Base-by-base conservation (phyloP, 139 green algal genomes). In the Chlamydomonas sphaeroides region DNA sequence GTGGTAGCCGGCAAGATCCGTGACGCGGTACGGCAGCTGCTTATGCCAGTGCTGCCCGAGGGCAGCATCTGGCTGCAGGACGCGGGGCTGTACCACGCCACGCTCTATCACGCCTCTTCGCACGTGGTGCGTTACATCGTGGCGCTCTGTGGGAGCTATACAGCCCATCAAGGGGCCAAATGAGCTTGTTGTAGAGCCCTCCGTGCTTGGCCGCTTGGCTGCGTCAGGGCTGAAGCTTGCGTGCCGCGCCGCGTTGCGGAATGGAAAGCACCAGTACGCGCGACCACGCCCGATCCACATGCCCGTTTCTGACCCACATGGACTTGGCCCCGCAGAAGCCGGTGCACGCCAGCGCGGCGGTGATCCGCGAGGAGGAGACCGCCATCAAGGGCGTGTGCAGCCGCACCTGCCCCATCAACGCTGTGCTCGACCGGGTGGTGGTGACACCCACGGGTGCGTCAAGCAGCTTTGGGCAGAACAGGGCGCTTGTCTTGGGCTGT, bases 31-130 rank as follows among this genome's bases (percentile, higher is more conserved):
- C 49, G 56, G 35, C 38, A 89, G 28, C 38, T 92, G 63, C 63
- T 90, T 61, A 78, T 90, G 69, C 69, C 89, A 11, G 51, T 87
- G 41, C 65, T 89, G 48, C 45, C 85, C 0, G 68, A 76, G 32
- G 84, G 76, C 35, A 85, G 71, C 36, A 39, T 94, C 1, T 96
- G 93, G 93, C 65, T 88, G 85, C 93, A 96, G 86, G 85, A 95
- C 79, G 30, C 49, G 21, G 3, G 36, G 5, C 41, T 93, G 25
- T 92, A 90, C 65, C 93, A 96, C 80, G 85, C 89, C 62, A 95
- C 92, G 5, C 56, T 96, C 3, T 94, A 83, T 83, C 92, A 95
- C 38, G 92, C 92, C 1, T 93, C 90, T 2, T 88, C 85, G 25
- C 92, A 96, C 26, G 33, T n/a, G 84, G 91, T 95, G 77, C n/a